Conservation (phyloP, 257 asterid species). For the Avicennia marina region DNA sequence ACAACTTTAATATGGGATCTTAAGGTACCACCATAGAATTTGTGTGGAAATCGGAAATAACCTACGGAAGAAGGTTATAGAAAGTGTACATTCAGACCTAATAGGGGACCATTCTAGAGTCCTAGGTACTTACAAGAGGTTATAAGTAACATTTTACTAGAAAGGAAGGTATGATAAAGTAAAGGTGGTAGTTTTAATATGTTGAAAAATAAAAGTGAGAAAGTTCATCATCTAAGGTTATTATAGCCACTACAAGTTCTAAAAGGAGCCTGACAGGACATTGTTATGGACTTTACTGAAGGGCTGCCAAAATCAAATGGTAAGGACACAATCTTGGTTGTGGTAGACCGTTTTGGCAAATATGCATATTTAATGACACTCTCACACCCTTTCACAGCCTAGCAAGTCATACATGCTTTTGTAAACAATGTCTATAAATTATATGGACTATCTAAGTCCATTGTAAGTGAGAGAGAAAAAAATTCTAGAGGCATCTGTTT, state of each 20-base stretch:
- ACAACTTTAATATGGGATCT: no score
- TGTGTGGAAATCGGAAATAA: no score
- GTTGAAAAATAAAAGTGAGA: background rate
- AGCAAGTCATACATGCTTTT: background rate
- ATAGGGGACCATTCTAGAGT: no score
- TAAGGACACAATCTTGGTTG: background rate
- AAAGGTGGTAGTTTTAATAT: background rate
- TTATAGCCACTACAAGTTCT: background rate
- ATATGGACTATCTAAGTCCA: background rate
- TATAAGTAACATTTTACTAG: background rate
- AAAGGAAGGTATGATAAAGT: no score
- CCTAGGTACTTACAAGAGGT: no score
- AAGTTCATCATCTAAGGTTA: background rate
- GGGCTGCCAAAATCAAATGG: background rate
- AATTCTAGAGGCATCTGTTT: background rate
- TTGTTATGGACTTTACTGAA: background rate
- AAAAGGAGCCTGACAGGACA: background rate
- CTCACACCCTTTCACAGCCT: background rate
- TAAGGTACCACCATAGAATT: no score
- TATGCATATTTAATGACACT: background rate
- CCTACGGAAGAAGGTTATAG: no score
- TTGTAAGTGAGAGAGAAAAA: background rate
- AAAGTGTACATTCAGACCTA: no score
- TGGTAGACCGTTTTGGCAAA: background rate
- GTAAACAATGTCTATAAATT: no score